A percentile compares a stretch with the other conserved stretches of the same genome.
These are phyloP conservation scores for Bassia scoparia DNA, from an alignment of 148 eudicot species.

Conservation along the genomic window DNA sequence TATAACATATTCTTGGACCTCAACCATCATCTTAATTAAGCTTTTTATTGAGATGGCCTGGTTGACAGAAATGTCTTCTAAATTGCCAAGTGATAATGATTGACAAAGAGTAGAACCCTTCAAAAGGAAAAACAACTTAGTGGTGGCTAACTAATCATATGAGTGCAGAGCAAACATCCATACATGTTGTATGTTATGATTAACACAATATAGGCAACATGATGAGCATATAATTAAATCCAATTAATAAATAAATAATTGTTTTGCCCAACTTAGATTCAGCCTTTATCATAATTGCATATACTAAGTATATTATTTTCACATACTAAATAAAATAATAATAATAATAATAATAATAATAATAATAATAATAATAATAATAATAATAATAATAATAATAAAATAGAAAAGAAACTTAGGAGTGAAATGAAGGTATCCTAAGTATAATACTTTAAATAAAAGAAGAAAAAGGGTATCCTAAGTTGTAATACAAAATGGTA, in stretches of 20 bases:
- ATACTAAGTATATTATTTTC: background rate
- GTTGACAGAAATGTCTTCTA: background rate
- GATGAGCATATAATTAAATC: background rate
- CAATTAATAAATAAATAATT: too few species aligned
- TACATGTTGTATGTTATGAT: background rate
- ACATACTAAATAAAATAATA: background rate
- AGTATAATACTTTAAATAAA: background rate
- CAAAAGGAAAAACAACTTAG: background rate
- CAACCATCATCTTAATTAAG: too few species aligned
- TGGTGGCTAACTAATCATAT: conserved; percentile 2
- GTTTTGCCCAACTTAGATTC: too few species aligned
- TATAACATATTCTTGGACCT: too few species aligned
- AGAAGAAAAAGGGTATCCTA: background rate
- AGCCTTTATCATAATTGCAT: conserved; percentile 16
- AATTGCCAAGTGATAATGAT: conserved; percentile 12
- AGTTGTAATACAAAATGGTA: background rate
- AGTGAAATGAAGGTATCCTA: conserved; percentile 20
- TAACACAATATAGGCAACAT: background rate
- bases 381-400: background rate
- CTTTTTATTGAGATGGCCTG: background rate
- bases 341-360: too few species aligned
- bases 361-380: too few species aligned
- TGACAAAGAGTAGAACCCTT: background rate
- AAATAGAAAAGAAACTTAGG: background rate
- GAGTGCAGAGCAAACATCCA: conserved; percentile 3